A percentile compares a stretch with the other conserved stretches of the same genome.
These are phyloP conservation scores for Heterobasidion irregulare DNA, from an alignment of 1,284 basidiomycete species.

Conservation along the genomic window DNA sequence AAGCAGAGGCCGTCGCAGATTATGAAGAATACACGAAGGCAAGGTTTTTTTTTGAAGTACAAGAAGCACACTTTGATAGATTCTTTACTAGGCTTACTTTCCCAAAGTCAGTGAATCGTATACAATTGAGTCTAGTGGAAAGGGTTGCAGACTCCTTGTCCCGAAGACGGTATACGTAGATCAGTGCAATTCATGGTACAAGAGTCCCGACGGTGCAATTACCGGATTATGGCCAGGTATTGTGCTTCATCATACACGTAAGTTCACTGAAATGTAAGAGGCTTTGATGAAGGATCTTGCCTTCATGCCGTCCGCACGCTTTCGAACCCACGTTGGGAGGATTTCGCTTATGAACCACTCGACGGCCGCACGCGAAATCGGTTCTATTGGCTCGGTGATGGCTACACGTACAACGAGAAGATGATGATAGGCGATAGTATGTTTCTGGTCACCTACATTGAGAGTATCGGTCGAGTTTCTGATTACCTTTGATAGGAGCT, in stretches of 20 bases:
- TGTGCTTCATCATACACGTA: background rate
- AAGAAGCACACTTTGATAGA: background rate
- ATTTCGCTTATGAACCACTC: constrained; percentile 45
- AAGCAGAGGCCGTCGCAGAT: constrained; percentile 41
- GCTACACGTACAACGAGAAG: constrained; percentile 37
- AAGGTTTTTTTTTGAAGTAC: constrained; percentile 1
- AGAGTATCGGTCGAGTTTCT: background rate
- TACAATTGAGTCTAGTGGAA: background rate
- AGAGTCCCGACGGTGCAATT: constrained; percentile 49
- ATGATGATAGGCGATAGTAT: constrained; percentile 36
- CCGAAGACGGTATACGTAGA: constrained; percentile 47
- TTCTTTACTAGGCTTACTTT: constrained; percentile 31
- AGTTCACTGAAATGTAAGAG: background rate
- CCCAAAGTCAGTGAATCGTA: constrained; percentile 23
- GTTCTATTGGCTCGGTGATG: constrained; percentile 54
- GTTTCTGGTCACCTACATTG: constrained; percentile 13
- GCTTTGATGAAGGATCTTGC: constrained; percentile 32
- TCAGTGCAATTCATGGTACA: constrained; percentile 62
- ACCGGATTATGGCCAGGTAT: constrained; percentile 53
- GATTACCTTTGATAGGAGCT: constrained; percentile 25
- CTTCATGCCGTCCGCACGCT: constrained; percentile 43
- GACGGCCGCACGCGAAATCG: constrained; percentile 33
- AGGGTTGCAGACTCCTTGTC: background rate
- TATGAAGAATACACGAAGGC: constrained; percentile 44
- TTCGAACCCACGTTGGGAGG: constrained; percentile 55